Evolutionary conservation across 768 basidiomycete species (phyloP), one percentile per base, ranked within the genome.

Genomic region (Boletus bicolor): DNA sequence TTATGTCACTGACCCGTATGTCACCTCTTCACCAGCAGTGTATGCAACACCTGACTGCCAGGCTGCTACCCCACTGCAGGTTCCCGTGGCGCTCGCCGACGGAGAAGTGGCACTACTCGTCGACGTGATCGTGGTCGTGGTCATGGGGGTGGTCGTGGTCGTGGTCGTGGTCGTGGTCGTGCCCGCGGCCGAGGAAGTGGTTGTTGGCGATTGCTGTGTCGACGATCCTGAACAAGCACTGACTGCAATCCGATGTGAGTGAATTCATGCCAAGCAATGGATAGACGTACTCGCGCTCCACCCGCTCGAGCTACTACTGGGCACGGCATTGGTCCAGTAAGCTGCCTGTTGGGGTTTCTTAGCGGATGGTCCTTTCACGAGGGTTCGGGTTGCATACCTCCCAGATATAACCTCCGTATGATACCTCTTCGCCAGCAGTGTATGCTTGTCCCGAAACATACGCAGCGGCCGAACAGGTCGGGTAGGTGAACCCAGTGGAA

Each of bases 401-500:
- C 82, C 82, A 87, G 54, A 86, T 82, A 64, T 86, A 84, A 28
- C 85, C 84, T 43, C 73, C 65, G 62, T 77, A 87, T 12, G 83
- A 77, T 14, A 82, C 85, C 57, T 75, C 64, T 2, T 77, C 71
- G 28, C 81, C 81, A 4, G 74, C 83, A 5, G 75, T 61, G 66
- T 88, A 86, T 53, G 64, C 73, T 8, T 67, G 75, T 17, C 82
- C 81, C 9, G 79, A 65, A 48, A 74, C 72, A 62, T 71, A 87
- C 0, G 82, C 76, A 17, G 82, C 74, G 10, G 84, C 82, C 39
- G 79, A 76, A 65, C 85, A 88, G 49, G 79, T 59, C 15, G 85
- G 84, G 69, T 76, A 87, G 3, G 80, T 81, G 68, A 87, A 88
- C 8, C 85, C 84, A 17, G 82, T 83, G n/a, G 84, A 83, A 45